These are phyloP conservation scores for Fusarium penzigii DNA, from an alignment of 2,329 filamentous ascomycete genomes.

Conservation along the genomic window DNA sequence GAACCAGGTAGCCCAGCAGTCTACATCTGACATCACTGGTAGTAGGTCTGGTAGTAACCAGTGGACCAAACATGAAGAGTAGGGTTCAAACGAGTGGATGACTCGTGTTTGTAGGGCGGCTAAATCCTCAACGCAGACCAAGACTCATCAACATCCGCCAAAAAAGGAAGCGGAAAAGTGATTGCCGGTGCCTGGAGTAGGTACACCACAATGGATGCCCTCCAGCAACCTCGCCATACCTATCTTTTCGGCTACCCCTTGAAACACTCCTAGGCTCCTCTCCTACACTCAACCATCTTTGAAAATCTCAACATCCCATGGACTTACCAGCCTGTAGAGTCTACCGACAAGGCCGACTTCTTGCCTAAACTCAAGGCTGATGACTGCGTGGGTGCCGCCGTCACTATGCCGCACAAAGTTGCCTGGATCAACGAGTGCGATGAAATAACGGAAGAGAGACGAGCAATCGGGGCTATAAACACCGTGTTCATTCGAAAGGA, in stretches of 20 bases:
- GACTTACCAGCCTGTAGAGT: conserved; percentile 5
- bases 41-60: no score
- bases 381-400: conserved; percentile 7
- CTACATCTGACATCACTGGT: no score
- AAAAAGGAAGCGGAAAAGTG: no score
- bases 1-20: no score
- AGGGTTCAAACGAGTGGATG: no score
- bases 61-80: no score
- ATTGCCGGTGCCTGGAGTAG: no score
- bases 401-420: conserved; percentile 11
- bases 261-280: conserved; percentile 2
- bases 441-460: conserved; percentile 8
- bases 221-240: neutral
- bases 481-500: conserved; percentile 5
- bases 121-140: no score
- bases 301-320: conserved; percentile 6
- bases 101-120: no score
- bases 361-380: conserved; percentile 4
- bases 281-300: conserved; percentile 9
- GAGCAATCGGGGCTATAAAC: conserved; percentile 9
- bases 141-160: no score
- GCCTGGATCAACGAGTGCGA: conserved; percentile 8
- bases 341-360: conserved; percentile 7
- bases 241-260: conserved; percentile 8
- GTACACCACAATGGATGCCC: conserved; percentile 1